Conservation (phyloP, 495 filamentous ascomycete species). For the Cudoniella acicularis region DNA sequence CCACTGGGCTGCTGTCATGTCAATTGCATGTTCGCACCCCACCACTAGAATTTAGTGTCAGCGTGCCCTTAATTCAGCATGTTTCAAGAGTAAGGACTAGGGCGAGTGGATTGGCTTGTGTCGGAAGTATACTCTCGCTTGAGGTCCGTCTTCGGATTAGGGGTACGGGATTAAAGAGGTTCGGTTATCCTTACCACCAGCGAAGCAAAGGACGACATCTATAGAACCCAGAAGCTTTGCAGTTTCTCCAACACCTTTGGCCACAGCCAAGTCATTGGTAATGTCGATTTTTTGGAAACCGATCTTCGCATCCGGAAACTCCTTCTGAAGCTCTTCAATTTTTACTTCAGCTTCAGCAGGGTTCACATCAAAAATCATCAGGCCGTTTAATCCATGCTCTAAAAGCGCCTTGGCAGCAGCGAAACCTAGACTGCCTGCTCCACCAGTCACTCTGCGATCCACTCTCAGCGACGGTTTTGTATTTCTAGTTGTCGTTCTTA, state of each 20-base stretch:
- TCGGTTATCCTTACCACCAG: too few species aligned
- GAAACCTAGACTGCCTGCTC: slow-evolving; percentile 64
- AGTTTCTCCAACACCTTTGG: slow-evolving; percentile 38
- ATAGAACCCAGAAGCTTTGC: slow-evolving; percentile 45
- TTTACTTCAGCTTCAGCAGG: slow-evolving; percentile 35
- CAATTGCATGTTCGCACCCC: slow-evolving; percentile 51
- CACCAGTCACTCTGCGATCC: slow-evolving; percentile 56
- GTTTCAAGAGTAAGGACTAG: too few species aligned
- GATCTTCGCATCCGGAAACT: slow-evolving; percentile 54
- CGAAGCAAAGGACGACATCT: slow-evolving; percentile 60
- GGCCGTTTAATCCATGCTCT: slow-evolving; percentile 61
- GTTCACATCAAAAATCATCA: slow-evolving; percentile 62
- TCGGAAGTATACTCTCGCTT: too few species aligned
- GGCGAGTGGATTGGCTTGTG: too few species aligned
- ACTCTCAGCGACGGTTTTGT: neutral
- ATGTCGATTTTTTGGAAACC: slow-evolving; percentile 51
- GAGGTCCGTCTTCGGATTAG: too few species aligned
- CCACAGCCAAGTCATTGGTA: slow-evolving; percentile 49
- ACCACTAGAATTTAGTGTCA: too few species aligned
- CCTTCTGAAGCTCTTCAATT: slow-evolving; percentile 38
- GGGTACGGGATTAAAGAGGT: too few species aligned
- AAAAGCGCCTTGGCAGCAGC: slow-evolving; percentile 58
- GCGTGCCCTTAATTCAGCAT: too few species aligned
- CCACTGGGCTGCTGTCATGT: slow-evolving; percentile 53
- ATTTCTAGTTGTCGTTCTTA: neutral